Evolutionary conservation across 805 yeast species (phyloP), one percentile per base, ranked within the genome.

Genomic region (Candida manassasensis): DNA sequence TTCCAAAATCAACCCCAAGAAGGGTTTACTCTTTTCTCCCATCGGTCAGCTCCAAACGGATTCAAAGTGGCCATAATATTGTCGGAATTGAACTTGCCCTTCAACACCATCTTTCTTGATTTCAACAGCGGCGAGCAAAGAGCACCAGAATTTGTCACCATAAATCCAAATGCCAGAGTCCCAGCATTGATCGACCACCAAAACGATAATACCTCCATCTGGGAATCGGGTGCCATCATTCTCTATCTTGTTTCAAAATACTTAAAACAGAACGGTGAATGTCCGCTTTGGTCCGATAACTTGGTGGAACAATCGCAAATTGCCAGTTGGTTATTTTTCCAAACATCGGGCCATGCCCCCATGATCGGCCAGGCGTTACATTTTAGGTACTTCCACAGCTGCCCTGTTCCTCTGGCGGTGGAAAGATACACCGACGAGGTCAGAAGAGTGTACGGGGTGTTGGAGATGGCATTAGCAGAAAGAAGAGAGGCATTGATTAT

Each of bases 361-460:
- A 89, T 89, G 95, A 84, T 89, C 49, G 97, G 97, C 13, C 97
- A 89, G 61, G 96, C 97, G 6, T 71, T 90, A 48, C 97, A 90
- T 64, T 90, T 89, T 66, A 73, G 89, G 52, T 87, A 85, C 57
- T 87, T 89, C 69, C 96, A 89, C 56, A 75, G 89, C 5, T 81
- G 81, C 41, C 80, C 80, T 36, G 87, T 89, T 2, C 87, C 90
- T 13, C 76, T 87, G 39, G 96, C 97, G 0, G 85, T 89, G 14
- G 95, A 86, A 48, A 69, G 96, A 52, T 89, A 88, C 55, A 81
- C 85, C 1, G 95, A 84, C 49, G 97, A 89, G 62, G 96, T 89
- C 16, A 71, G 96, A 50, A 69, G 97, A 44, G 95, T 89, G 6
- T 88, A 87, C 50, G 94, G 95, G 3, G 97, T 89, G 13, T 75